phyloP scores from a whole-genome alignment of 2,329 filamentous ascomycete species.

The Rutstroemia sp. region DNA sequence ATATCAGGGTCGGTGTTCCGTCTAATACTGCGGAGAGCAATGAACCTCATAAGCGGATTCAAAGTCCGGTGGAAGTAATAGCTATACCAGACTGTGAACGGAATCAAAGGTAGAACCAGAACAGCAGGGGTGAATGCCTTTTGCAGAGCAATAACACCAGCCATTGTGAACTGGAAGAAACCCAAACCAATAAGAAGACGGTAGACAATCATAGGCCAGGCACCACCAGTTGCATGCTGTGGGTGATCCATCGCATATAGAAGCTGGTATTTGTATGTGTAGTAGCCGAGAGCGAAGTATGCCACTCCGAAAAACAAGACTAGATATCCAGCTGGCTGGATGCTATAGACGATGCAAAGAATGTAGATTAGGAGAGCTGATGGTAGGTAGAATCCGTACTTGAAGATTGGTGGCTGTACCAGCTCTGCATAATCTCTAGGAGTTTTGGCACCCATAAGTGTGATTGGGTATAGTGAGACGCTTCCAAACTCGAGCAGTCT shows the following conservation, averaged over 20 bases:
- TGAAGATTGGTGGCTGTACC: constrained; percentile 76
- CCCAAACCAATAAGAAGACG: constrained; percentile 79
- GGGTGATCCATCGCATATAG: constrained; percentile 98
- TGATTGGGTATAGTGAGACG: constrained; percentile 75
- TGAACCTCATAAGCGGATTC: constrained; percentile 84
- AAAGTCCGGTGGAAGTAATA: constrained; percentile 76
- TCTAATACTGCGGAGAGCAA: constrained; percentile 80
- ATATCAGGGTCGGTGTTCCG: constrained; percentile 46
- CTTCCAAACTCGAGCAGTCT: constrained; percentile 84
- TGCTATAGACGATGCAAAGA: constrained; percentile 90
- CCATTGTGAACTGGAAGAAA: constrained; percentile 86
- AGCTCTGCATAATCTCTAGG: constrained; percentile 84
- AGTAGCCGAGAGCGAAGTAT: constrained; percentile 78
- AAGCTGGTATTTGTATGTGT: constrained; percentile 94
- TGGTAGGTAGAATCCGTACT: constrained; percentile 92
- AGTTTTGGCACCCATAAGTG: constrained; percentile 70
- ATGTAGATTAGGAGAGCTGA: constrained; percentile 91
- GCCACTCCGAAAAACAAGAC: constrained; percentile 75
- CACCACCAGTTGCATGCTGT: constrained; percentile 84
- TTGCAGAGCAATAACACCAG: constrained; percentile 72
- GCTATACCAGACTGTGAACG: constrained; percentile 81
- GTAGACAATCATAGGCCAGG: constrained; percentile 96
- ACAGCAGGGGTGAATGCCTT: constrained; percentile 66
- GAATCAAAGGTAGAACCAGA: constrained; percentile 67
- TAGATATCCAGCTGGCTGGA: constrained; percentile 70